These are phyloP conservation scores for Earliella scabrosa DNA, from an alignment of 1,284 basidiomycete species.

Conservation along the genomic window DNA sequence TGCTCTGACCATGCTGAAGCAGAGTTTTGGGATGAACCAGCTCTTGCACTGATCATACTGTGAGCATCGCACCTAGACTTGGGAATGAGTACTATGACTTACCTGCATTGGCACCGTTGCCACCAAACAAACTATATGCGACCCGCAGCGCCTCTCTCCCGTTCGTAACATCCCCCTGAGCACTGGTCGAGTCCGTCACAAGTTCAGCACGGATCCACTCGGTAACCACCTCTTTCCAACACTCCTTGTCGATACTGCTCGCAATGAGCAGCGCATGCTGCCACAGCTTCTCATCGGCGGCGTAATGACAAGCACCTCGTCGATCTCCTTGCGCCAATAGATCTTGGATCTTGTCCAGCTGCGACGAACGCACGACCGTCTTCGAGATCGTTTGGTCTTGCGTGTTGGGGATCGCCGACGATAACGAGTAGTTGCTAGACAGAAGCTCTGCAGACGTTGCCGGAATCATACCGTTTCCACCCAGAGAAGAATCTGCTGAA, in stretches of 20 bases:
- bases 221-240: constrained; percentile 90
- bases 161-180: constrained; percentile 36
- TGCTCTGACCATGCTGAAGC: constrained; percentile 36
- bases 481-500: constrained; percentile 22
- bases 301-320: constrained; percentile 86
- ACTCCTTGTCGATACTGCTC: constrained; percentile 90
- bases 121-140: constrained; percentile 87
- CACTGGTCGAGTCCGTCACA: constrained; percentile 37
- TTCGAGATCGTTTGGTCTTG: constrained; percentile 29
- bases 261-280: constrained; percentile 96
- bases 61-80: no score
- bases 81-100: no score
- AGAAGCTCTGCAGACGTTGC: constrained; percentile 28
- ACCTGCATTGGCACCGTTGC: constrained; percentile 81
- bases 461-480: constrained; percentile 23
- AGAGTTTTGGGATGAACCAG: constrained; percentile 66
- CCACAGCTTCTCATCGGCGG: constrained; percentile 90
- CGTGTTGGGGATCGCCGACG: constrained; percentile 21
- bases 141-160: constrained; percentile 79
- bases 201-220: constrained; percentile 89
- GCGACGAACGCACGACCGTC: constrained; percentile 51
- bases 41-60: constrained; percentile 66
- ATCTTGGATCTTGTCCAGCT: constrained; percentile 80
- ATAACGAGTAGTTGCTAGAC: constrained; percentile 26
- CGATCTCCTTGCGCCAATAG: constrained; percentile 86